phyloP scores from a whole-genome alignment of 306 rosid genomes.

The Pyrus betulifolia region DNA sequence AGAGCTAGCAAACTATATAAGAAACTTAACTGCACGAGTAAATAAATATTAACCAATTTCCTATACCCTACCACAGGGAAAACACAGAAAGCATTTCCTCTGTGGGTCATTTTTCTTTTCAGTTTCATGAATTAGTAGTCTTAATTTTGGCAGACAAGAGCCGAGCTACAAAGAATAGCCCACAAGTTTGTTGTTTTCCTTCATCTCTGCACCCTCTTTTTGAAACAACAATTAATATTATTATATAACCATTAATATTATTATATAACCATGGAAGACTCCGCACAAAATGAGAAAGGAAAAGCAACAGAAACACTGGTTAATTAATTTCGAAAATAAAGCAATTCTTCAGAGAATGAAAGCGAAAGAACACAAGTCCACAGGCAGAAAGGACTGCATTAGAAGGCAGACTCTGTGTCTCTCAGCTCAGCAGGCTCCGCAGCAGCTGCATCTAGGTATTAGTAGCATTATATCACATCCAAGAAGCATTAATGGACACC shows the following conservation, averaged over 20 bases:
- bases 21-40: neutral
- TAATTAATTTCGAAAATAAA: conserved; percentile 14
- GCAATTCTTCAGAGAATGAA: conserved; percentile 41
- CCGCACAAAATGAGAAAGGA: neutral
- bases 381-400: neutral
- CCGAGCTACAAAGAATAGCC: too few relatives aligned
- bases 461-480: conserved; percentile 29
- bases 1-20: too few relatives aligned
- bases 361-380: conserved; percentile 30
- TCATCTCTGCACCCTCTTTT: neutral
- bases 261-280: neutral
- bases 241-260: neutral
- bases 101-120: neutral
- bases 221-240: neutral
- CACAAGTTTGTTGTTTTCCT: neutral
- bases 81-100: too few relatives aligned
- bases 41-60: neutral
- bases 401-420: conserved; percentile 1
- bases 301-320: conserved; percentile 15
- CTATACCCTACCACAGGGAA: neutral
- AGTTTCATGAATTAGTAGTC: neutral
- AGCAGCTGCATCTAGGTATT: conserved; percentile 5
- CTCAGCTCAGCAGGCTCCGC: neutral
- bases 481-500: neutral
- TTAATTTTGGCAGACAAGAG: neutral